Evolutionary conservation across 805 yeast species (phyloP).

Genomic region (Kluyveromyces dobzhanskii): DNA sequence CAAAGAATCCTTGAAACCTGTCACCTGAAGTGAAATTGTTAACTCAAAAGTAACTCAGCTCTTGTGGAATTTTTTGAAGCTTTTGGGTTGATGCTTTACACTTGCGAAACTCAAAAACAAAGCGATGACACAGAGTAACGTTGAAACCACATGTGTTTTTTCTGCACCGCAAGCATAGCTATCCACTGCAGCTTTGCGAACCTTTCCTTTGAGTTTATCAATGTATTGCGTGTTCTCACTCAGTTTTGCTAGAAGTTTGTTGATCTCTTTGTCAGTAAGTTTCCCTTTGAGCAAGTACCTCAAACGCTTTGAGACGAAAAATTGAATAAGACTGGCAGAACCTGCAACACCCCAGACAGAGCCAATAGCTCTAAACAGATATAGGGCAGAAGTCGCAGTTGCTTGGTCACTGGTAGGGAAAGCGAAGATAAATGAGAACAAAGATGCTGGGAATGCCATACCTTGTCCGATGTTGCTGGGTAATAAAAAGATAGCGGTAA

Average conservation of each 20-base stretch:
- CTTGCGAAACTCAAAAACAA: not conserved
- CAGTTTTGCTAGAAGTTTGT: slow-evolving; percentile 7
- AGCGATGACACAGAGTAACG: not conserved
- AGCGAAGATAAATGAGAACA: slow-evolving; percentile 32
- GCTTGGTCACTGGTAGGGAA: slow-evolving; percentile 30
- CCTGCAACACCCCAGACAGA: slow-evolving; percentile 35
- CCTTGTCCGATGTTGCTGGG: slow-evolving; percentile 36
- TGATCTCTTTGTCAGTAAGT: slow-evolving; percentile 8
- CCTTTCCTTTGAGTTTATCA: slow-evolving; percentile 7
- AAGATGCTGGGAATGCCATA: slow-evolving; percentile 30
- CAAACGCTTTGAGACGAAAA: slow-evolving; percentile 7
- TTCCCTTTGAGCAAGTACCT: slow-evolving; percentile 6
- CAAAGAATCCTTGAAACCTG: too few species aligned
- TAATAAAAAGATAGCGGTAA: slow-evolving; percentile 22
- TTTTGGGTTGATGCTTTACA: not conserved
- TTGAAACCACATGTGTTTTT: not conserved
- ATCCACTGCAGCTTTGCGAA: slow-evolving; percentile 8
- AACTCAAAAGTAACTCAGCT: too few species aligned
- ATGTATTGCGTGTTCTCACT: slow-evolving; percentile 11
- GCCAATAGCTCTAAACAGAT: slow-evolving; percentile 33
- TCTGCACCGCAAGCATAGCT: slow-evolving; percentile 5
- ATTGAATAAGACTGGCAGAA: slow-evolving; percentile 12
- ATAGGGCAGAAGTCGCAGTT: slow-evolving; percentile 33
- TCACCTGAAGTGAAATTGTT: too few species aligned
- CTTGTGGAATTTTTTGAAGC: not conserved